Evolutionary conservation across 306 rosid species (phyloP), one percentile per base, ranked within the genome.

Genomic region (Datisca glomerata): DNA sequence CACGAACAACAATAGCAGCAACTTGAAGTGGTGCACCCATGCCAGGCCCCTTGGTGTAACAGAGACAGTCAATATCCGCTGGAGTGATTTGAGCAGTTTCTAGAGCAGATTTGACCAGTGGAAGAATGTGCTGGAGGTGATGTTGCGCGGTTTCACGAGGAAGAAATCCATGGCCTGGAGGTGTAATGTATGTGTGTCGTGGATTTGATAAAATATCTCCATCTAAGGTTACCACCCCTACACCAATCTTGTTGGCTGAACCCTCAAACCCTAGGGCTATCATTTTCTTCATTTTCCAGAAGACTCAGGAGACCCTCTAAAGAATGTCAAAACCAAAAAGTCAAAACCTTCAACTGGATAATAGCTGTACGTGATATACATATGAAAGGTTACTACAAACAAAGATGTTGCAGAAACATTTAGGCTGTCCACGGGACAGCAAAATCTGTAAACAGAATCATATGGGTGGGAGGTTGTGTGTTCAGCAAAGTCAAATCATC

Each of bases 91-190:
- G 53, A 4, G 96, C 94, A 15, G 66, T 69, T 52, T 76, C 54
- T 49, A 86, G 27, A 55, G 96, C 94, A 15, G 87, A 68, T 40
- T 76, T 73, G 40, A 86, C 36, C 6, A 86, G 71, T 1, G 87
- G 94, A 27, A 86, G 79, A 48, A 81, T 45, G 67, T 79, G 72
- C n/a, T 73, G 81, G 29, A 82, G 78, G 57, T 86, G 94, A 57
- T 86, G 96, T 18, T 86, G 96, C 12, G 96, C 94, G 36, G 94
- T 86, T 45, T 86, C 96, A 24, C 96, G 69, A 0, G 96, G 96
- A 41, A 86, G 93, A 52, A 86, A 86, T 6, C 96, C 96, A 43
- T 86, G 94, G 33, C 94, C 96, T 0, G 94, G 96, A 28, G 96
- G 93, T 13, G 96, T 86, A 19, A 82, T 82, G 64, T 82, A 82